These are phyloP conservation scores for Chromosphaera perkinsii DNA, from an alignment of 208 protist species.

Conservation along the genomic window DNA sequence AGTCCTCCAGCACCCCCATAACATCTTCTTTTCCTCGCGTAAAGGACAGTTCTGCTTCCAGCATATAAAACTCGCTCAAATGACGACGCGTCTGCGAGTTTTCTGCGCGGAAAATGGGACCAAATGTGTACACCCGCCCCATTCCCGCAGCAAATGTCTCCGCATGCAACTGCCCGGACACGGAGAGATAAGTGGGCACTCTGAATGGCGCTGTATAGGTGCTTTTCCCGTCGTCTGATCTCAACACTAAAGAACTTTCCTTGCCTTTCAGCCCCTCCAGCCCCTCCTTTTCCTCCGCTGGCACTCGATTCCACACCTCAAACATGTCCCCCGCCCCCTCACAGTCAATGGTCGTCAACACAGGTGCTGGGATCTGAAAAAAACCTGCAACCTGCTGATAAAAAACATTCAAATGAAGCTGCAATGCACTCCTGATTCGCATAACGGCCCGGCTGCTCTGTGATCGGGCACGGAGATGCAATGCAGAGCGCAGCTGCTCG, in stretches of 20 bases:
- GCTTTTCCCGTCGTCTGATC: background rate
- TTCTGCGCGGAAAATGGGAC: constrained; percentile 67
- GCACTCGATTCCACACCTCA: constrained; percentile 35
- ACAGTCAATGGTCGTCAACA: constrained; percentile 73
- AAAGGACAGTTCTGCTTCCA: constrained; percentile 67
- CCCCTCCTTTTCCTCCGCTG: background rate
- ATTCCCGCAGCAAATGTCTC: constrained; percentile 46
- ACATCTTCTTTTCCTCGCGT: constrained; percentile 17
- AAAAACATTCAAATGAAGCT: constrained; percentile 24
- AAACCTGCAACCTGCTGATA: constrained; percentile 55
- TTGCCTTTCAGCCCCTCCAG: background rate
- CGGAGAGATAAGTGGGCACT: constrained; percentile 59
- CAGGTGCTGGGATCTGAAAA: constrained; percentile 64
- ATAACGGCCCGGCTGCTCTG: too few species aligned
- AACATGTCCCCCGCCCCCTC: constrained; percentile 80
- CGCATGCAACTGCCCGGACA: constrained; percentile 51
- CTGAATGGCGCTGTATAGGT: constrained; percentile 43
- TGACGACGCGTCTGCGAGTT: constrained; percentile 60
- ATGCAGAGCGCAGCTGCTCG: too few species aligned
- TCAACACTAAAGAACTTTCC: background rate
- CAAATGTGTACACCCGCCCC: constrained; percentile 68
- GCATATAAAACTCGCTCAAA: constrained; percentile 76
- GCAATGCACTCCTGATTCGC: too few species aligned
- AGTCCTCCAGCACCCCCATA: constrained; percentile 58
- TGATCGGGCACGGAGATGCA: too few species aligned